Evolutionary conservation across 2,329 filamentous ascomycete species (phyloP), one percentile per base, ranked within the genome.

Genomic region (Mycogone perniciosa): DNA sequence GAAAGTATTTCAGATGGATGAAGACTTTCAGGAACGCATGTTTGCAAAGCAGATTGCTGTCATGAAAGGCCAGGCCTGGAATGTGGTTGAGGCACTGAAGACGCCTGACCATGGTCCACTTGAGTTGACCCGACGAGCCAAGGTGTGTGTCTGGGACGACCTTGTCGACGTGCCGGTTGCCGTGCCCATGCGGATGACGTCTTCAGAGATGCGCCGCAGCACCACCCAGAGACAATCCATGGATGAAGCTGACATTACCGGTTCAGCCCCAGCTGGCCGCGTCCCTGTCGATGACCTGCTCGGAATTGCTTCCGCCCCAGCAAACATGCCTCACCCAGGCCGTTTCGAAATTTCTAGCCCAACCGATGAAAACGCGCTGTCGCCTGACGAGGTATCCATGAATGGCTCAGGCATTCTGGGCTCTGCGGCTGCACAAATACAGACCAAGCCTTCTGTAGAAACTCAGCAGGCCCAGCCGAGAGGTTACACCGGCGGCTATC

Each of bases 11-110:
- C 85, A 89, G 58, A 82, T 95, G 64, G 93, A 99, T 67, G 84
- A 86, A 2, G 93, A 99, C 69, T 99, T 99, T 68, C 89, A 97
- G 66, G 93, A 99, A 71, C 86, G 89, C 69, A 99, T 99, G 93
- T 99, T 96, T 71, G 89, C 89, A n/a, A 84, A 89, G 58, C 93
- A 99, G 64, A 95, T 99, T 55, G 92, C 93, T 1, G 93, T 99
- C 53, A 96, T 99, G 89, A 99, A 99, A 70, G 93, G 93, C 8
- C 93, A 99, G 66, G 93, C 93, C 1, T 99, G 93, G 90, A 99
- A 99, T 65, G 93, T 99, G 0, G 93, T 99, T 4, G 93, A 99
- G 72, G 96, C 93, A 0, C 77, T 99, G 54, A 99, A 99, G 67
- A 88, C 88, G 13, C 76, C 82, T 1, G 93, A 97, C 63, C 92